Evolutionary conservation across 345 rosid genomes (phyloP).

Genomic region (Arabis alpina): DNA sequence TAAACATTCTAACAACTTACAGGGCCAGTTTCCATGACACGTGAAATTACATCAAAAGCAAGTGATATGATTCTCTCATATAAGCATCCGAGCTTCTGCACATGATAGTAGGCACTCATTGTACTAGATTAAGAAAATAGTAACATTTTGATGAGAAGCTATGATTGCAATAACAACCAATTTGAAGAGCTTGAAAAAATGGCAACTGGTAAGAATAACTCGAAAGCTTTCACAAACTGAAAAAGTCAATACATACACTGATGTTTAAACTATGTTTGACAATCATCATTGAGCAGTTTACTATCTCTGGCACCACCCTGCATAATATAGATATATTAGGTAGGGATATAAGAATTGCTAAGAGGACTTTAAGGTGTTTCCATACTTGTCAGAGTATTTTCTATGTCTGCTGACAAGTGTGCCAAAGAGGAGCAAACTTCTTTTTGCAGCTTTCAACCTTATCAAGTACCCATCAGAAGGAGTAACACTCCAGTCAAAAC

Average conservation of each 20-base stretch:
- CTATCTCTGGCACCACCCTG: constrained; percentile 79
- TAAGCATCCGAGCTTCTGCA: constrained; percentile 71
- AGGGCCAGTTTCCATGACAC: constrained; percentile 81
- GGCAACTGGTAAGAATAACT: constrained; percentile 13
- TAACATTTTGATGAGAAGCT: constrained; percentile 17
- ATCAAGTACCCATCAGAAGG: constrained; percentile 50
- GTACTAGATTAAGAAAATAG: constrained; percentile 24
- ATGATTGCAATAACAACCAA: not conserved
- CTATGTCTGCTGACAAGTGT: constrained; percentile 77
- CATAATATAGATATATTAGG: constrained; percentile 27
- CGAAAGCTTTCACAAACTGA: constrained; percentile 21
- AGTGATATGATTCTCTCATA: constrained; percentile 75
- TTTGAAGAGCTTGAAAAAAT: constrained; percentile 25
- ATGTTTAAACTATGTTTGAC: constrained; percentile 58
- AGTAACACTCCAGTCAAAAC: constrained; percentile 50
- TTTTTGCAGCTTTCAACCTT: constrained; percentile 75
- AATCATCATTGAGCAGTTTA: constrained; percentile 63
- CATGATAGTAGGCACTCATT: constrained; percentile 29
- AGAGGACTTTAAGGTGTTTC: constrained; percentile 10
- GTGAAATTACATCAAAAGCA: constrained; percentile 80
- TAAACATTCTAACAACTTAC: constrained; percentile 52
- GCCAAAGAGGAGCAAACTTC: constrained; percentile 76
- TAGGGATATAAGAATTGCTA: constrained; percentile 12
- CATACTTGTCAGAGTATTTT: constrained; percentile 80
- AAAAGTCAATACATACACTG: constrained; percentile 54